phyloP scores from a whole-genome alignment of 352 stramenopile genomes.

The Globisporangium yorkense region DNA sequence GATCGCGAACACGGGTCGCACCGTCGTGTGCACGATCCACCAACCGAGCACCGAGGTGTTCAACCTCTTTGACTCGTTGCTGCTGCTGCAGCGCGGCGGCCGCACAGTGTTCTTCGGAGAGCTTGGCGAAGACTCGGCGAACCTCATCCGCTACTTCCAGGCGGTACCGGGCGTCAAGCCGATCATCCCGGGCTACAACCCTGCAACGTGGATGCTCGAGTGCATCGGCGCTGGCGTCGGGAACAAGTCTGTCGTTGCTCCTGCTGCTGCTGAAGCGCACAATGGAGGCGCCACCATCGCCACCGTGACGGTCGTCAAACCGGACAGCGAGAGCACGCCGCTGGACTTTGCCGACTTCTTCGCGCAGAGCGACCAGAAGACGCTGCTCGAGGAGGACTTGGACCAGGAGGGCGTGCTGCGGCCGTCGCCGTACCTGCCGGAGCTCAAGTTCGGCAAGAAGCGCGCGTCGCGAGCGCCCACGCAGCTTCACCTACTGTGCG shows the following conservation, averaged over 20 bases:
- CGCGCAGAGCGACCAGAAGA: constrained; percentile 23
- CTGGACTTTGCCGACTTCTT: constrained; percentile 44
- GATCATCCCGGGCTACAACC: constrained; percentile 65
- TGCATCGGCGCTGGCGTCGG: constrained; percentile 23
- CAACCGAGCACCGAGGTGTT: constrained; percentile 88
- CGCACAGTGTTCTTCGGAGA: constrained; percentile 53
- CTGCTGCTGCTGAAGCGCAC: neutral
- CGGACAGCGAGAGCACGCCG: neutral
- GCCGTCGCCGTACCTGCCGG: constrained; percentile 21
- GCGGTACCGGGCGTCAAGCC: constrained; percentile 21
- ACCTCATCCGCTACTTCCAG: constrained; percentile 54
- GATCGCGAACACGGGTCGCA: constrained; percentile 65
- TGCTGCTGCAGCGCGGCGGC: constrained; percentile 66
- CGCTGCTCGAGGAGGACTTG: constrained; percentile 32
- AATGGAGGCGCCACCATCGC: neutral
- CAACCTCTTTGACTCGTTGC: constrained; percentile 80
- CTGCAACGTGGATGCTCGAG: constrained; percentile 17
- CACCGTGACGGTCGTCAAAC: neutral
- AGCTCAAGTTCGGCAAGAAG: constrained; percentile 37
- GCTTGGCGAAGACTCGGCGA: constrained; percentile 31
- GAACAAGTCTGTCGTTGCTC: neutral
- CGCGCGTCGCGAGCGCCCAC: constrained; percentile 18
- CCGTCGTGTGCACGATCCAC: constrained; percentile 91
- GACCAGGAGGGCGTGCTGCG: constrained; percentile 35
- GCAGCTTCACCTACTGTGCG: constrained; percentile 41